Base-by-base conservation (phyloP, 1,284 basidiomycete species). In the Marasmius tenuissimus region DNA sequence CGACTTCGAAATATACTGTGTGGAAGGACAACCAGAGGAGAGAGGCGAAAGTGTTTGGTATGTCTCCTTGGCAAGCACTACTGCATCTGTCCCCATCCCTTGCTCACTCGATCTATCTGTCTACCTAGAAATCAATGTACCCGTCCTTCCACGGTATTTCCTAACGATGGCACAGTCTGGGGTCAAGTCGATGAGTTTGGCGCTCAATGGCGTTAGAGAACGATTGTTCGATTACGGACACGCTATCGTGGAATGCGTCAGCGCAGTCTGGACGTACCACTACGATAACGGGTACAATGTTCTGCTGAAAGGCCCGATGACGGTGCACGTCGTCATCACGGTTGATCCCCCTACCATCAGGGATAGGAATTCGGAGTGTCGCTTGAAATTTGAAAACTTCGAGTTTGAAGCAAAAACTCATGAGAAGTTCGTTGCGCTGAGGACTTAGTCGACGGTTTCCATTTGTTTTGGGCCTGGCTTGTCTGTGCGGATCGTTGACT, bases 41-140 rank as follows among this genome's bases (percentile, higher is more conserved):
- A 40, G 91, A 93, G 70, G 89, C 90, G 37, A 93, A 92, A 69
- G 86, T 86, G 18, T 92, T 93, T 68, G 89, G 91, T 92, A 60
- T 61, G 87, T 77, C 34, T 57, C 22, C 4, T 27, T 27, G 2
- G 27, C 27, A 27, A 27, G 27, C 27, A 27, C 27, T 27, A 27
- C 27, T 27, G 27, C 27, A 27, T 27, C 27, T 4, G 2, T 27
- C 27, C 27, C 27, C 4, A n/a, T 27, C 27, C 2, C 2, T 27
- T 27, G 27, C 27, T 27, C 27, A 27, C 27, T 4, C 27, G 27
- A 27, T 27, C 27, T 27, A 27, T 27, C 4, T 4, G 27, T 27
- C n/a, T 2, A 27, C 27, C 27, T 27, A 27, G 27, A 27, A 27
- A 27, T 27, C 27, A 27, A 27, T 27, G 27, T 27, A 27, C 86